Evolutionary conservation across 2,329 filamentous ascomycete genomes (phyloP), one percentile per base, ranked within the genome.

Genomic region (Fusarium marasasianum): DNA sequence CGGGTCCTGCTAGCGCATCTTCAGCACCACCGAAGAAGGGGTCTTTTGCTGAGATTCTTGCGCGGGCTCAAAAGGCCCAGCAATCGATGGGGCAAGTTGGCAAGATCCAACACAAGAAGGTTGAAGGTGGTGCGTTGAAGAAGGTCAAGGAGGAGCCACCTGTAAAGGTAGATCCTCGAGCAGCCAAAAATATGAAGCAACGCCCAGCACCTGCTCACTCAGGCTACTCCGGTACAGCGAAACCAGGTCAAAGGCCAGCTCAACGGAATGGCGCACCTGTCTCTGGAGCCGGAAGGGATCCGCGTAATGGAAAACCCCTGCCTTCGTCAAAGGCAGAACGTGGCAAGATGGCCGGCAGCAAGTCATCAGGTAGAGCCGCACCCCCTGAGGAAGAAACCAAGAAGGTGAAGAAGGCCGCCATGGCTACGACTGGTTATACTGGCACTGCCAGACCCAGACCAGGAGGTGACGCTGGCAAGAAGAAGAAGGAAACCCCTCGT

Each of bases 21-120:
- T 85, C 81, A 24, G 77, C 80, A 3, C 79, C 90, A 3, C 91
- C 90, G 3, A 94, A 94, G 81, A 93, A 92, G 78, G 91, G 92
- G 5, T 93, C 91, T 0, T 95, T 91, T 80, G 89, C 91, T 43
- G 92, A 94, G 77, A 92, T 94, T 68, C 87, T 95, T 83, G 91
- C 91, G 63, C 88, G 92, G 74, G 93, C 90, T 38, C 91, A 93
- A 78, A 89, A 90, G 69, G 91, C 90, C 18, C 90, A 93, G 77
- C 86, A 84, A 44, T 85, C 83, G 45, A 88, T 90, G 84, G 88
- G 85, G n/a, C 88, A 88, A 75, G 86, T 92, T 31, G 92, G 92
- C 63, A 91, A 90, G 76, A 93, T 94, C 74, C 92, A 94, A 79
- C 92, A 94, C 81, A 94, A 94, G 80, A 87, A 91, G 26, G 88